Percentiles rank a stretch among this genome's conserved stretches.
These are phyloP conservation scores for Blastobotrys parvus DNA, from an alignment of 805 yeast genomes.

Conservation along the genomic window DNA sequence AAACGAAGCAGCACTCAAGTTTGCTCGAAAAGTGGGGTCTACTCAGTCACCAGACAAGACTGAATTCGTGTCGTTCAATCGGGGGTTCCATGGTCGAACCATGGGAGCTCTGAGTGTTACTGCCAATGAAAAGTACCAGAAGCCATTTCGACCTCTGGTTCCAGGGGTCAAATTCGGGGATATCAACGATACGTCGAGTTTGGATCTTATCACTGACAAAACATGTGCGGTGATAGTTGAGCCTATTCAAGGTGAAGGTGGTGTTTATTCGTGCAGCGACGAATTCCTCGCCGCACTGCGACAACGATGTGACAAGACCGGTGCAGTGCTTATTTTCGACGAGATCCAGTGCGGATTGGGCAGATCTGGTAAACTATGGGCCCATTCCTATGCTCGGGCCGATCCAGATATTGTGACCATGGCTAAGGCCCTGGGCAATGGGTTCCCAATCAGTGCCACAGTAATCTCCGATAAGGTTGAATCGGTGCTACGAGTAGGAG, in stretches of 20 bases:
- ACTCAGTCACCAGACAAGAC: constrained; percentile 29
- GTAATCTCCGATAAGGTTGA: constrained; percentile 78
- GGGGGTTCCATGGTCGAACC: constrained; percentile 92
- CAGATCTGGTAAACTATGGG: constrained; percentile 89
- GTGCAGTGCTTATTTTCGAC: constrained; percentile 78
- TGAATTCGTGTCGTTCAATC: constrained; percentile 79
- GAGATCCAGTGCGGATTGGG: constrained; percentile 97
- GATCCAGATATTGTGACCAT: constrained; percentile 82
- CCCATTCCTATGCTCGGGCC: constrained; percentile 61
- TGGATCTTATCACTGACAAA: constrained; percentile 50
- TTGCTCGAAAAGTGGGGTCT: constrained; percentile 75
- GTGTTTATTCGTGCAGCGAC: constrained; percentile 58
- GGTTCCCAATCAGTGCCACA: constrained; percentile 93
- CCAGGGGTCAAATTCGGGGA: constrained; percentile 75
- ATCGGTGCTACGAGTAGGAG: constrained; percentile 69
- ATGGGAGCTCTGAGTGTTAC: constrained; percentile 92
- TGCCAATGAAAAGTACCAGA: constrained; percentile 86
- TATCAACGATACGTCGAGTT: constrained; percentile 51
- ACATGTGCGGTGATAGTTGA: constrained; percentile 92
- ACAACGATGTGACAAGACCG: constrained; percentile 54
- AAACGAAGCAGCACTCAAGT: constrained; percentile 70
- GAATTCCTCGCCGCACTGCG: constrained; percentile 63
- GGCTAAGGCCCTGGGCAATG: constrained; percentile 96
- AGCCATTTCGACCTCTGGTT: constrained; percentile 84
- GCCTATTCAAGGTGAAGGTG: constrained; percentile 98